phyloP scores from a whole-genome alignment of 139 green algal genomes.

The Picochlorum sp. region DNA sequence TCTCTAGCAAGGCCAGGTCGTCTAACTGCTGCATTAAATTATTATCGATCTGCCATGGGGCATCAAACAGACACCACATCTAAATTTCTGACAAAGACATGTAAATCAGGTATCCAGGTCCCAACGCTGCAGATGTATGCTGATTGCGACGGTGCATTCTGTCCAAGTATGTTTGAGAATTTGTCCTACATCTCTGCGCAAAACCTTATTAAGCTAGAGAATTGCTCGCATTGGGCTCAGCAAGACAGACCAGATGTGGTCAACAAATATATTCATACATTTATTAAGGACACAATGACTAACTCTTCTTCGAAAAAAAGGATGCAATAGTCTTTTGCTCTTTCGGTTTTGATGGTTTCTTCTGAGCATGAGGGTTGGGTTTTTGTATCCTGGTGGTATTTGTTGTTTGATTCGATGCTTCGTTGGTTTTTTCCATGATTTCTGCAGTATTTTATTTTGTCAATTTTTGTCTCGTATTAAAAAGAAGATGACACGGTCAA shows the following conservation, averaged over 20 bases:
- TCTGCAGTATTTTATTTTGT: too few relatives aligned
- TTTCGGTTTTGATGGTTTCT: slow-evolving; percentile 2
- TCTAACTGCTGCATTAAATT: slow-evolving; percentile 27
- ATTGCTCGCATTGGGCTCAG: slow-evolving; percentile 9
- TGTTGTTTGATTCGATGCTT: neutral
- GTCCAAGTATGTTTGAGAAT: neutral
- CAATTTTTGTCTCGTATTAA: too few relatives aligned
- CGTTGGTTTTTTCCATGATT: neutral
- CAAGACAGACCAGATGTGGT: slow-evolving; percentile 12
- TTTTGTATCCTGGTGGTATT: neutral
- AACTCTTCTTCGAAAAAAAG: slow-evolving; percentile 19
- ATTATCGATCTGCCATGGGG: slow-evolving; percentile 18
- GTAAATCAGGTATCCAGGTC: neutral
- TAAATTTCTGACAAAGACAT: neutral
- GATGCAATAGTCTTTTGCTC: slow-evolving; percentile 13
- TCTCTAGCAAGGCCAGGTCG: slow-evolving; percentile 13
- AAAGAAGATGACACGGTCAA: too few relatives aligned
- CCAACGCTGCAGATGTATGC: slow-evolving; percentile 8
- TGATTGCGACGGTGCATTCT: slow-evolving; percentile 2
- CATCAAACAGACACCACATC: neutral
- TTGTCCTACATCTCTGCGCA: neutral
- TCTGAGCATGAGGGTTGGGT: neutral
- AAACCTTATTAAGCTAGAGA: neutral
- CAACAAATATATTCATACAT: slow-evolving; percentile 3
- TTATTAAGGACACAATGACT: neutral